Base-by-base conservation (phyloP, 2,329 filamentous ascomycete genomes). In the Aureobasidium sp. region DNA sequence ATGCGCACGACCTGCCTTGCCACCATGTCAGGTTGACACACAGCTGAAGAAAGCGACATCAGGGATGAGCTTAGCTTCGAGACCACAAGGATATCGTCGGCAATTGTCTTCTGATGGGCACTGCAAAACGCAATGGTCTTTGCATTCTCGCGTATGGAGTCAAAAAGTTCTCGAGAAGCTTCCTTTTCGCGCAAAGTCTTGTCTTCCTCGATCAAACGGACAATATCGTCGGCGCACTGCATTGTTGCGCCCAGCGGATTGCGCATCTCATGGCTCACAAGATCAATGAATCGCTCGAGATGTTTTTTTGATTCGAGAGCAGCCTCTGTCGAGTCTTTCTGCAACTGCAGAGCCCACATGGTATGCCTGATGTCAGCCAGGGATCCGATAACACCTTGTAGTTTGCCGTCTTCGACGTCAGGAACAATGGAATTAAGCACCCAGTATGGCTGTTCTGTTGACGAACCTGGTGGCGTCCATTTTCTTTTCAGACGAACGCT, bases 61-160 rank as follows among this genome's bases (percentile, higher is more conserved):
- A 83, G 74, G 67, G 77, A 79, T 0, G 80, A 81, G 47, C 83
- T 81, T 20, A 84, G 76, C 60, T 83, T 83, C 47, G 77, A 80
- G 16, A 83, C 70, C 0, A 80, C 82, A 1, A 84, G 72, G 9
- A 84, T 76, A 64, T 84, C 82, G 67, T 84, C 81, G n/a, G 53
- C 53, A 20, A 62, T 50, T 7, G 40, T 33, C 20, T 62, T 62
- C 18, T 62, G 58, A 23, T 62, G 58, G 29, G 58, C 42, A 36
- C 40, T 51, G 33, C 58, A 62, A 23, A 62, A 62, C 6, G 45
- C 31, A 5, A 62, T 62, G 10, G 58, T 62, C 45, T 62, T 45
- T 15, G 58, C 58, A 10, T 48, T 62, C 5, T 62, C 43, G 10
- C 45, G 43, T n/a, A 62, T 23, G 5, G 42, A 25, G 10, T 48